Evolutionary conservation across 108 stramenopile genomes (phyloP).

Genomic region (Skeletonema potamos): DNA sequence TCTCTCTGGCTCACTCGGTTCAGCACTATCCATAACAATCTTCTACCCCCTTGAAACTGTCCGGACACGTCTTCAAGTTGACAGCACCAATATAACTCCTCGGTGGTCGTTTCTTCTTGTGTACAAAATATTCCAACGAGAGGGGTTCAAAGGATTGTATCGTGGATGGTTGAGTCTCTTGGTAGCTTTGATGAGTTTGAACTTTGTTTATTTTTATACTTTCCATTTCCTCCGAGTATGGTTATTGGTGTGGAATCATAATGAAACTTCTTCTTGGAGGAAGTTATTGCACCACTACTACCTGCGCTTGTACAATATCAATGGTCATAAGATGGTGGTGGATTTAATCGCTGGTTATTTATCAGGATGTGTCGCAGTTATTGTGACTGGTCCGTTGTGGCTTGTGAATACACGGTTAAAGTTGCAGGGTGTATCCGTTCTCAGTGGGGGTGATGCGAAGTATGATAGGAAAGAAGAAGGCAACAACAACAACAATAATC

Average conservation of each 20-base stretch:
- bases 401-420: slow-evolving; percentile 68
- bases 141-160: slow-evolving; percentile 26
- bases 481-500: neutral
- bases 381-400: slow-evolving; percentile 68
- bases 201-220: slow-evolving; percentile 50
- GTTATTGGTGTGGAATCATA: neutral
- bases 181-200: slow-evolving; percentile 32
- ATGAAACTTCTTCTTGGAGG: neutral
- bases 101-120: slow-evolving; percentile 1
- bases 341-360: slow-evolving; percentile 44
- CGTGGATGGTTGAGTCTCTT: slow-evolving; percentile 32
- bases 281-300: too few relatives aligned
- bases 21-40: slow-evolving; percentile 37
- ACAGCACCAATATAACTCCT: neutral
- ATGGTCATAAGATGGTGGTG: slow-evolving; percentile 8
- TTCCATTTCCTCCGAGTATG: slow-evolving; percentile 25
- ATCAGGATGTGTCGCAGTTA: slow-evolving; percentile 59
- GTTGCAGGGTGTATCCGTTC: slow-evolving; percentile 34
- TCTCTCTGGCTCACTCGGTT: slow-evolving; percentile 42
- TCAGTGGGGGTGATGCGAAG: neutral
- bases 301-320: neutral
- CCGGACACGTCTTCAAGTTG: slow-evolving; percentile 45
- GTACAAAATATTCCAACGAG: slow-evolving; percentile 15
- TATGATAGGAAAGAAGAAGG: slow-evolving; percentile 5
- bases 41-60: slow-evolving; percentile 46